phyloP scores from a whole-genome alignment of 192 early-diverging fungal genomes.

The Entomortierella parvispora region DNA sequence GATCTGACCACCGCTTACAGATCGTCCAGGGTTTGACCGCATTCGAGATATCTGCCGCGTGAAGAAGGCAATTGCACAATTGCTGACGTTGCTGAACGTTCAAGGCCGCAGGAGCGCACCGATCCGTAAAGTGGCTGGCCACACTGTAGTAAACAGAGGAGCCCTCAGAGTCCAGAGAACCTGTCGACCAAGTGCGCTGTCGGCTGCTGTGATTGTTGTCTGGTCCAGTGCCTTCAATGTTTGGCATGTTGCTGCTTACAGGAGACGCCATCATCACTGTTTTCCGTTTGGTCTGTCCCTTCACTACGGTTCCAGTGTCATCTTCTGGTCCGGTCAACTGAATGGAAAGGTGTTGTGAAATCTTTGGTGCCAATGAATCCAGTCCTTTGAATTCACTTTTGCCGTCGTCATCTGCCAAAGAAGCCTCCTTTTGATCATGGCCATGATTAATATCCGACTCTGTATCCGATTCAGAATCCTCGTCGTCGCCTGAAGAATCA shows the following conservation, averaged over 20 bases:
- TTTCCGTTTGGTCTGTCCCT: conserved; percentile 1
- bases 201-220: not conserved
- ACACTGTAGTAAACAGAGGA: conserved; percentile 14
- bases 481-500: too few species aligned
- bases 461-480: conserved; percentile 13
- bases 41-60: conserved; percentile 92
- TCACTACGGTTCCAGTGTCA: not conserved
- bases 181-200: conserved; percentile 2
- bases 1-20: conserved; percentile 91
- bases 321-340: not conserved
- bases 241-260: conserved; percentile 4
- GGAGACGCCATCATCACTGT: conserved; percentile 16
- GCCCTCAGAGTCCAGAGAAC: conserved; percentile 19
- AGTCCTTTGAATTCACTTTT: not conserved
- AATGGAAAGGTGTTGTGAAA: not conserved
- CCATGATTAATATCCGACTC: conserved; percentile 4
- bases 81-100: conserved; percentile 65
- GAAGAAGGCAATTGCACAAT: conserved; percentile 76
- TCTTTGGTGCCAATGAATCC: not conserved
- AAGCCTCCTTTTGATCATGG: too few species aligned
- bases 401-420: too few species aligned
- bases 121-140: not conserved
- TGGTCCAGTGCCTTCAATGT: not conserved
- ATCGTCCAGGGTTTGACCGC: conserved; percentile 84
- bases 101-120: conserved; percentile 10